Conservation (phyloP, 129 eudicot genomes). For the Sambucus nigra region DNA sequence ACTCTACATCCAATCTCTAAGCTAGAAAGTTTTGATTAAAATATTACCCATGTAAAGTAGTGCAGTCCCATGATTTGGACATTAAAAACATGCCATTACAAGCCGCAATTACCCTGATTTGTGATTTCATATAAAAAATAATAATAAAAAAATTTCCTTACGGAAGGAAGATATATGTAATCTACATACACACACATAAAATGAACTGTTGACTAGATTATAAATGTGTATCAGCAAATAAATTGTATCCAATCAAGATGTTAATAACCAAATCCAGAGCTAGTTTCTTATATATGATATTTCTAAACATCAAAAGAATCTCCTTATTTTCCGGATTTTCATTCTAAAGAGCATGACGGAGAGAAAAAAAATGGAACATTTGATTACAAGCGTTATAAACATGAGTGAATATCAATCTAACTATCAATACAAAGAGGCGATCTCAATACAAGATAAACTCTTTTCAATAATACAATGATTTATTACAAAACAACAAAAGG, state of each 20-base stretch:
- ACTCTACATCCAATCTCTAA: conserved; percentile 17
- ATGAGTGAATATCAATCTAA: too few species aligned
- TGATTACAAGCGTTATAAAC: too few species aligned
- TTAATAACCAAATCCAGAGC: background rate
- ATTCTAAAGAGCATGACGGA: background rate
- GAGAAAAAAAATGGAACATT: background rate
- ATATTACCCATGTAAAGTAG: background rate
- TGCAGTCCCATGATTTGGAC: background rate
- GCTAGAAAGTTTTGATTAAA: background rate
- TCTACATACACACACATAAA: background rate
- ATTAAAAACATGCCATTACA: background rate
- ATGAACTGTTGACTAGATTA: too few species aligned
- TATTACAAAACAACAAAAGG: too few species aligned
- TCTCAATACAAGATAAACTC: too few species aligned
- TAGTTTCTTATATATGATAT: background rate
- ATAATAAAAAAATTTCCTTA: too few species aligned
- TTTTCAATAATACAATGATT: too few species aligned
- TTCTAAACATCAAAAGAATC: background rate
- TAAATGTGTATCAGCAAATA: background rate
- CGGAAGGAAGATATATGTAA: too few species aligned
- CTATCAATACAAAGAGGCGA: too few species aligned
- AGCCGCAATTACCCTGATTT: too few species aligned
- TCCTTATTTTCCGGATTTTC: background rate
- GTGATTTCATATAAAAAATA: background rate
- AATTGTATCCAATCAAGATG: background rate